These are phyloP conservation scores for Teratosphaeria gauchensis DNA, from an alignment of 2,329 filamentous ascomycete genomes.

Conservation along the genomic window DNA sequence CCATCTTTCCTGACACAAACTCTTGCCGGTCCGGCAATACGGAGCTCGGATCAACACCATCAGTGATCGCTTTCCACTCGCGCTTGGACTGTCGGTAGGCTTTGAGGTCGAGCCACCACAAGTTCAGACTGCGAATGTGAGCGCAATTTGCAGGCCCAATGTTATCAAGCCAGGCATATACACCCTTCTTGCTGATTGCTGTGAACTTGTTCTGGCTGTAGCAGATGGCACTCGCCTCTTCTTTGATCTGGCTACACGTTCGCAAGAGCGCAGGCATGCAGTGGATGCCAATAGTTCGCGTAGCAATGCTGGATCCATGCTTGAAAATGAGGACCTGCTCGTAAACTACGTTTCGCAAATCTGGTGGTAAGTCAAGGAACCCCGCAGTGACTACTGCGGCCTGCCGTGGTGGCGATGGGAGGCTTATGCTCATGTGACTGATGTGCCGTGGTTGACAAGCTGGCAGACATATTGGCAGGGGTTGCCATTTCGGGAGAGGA, in stretches of 20 bases:
- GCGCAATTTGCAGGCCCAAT: neutral
- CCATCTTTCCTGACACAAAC: neutral
- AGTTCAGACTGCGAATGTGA: neutral
- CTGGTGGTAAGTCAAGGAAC: neutral
- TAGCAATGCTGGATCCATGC: neutral
- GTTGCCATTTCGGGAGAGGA: neutral
- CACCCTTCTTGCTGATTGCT: neutral
- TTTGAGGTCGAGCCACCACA: neutral
- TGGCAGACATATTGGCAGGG: neutral
- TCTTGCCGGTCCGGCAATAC: too few species aligned
- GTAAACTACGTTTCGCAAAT: neutral
- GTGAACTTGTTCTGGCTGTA: neutral
- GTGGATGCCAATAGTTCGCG: neutral
- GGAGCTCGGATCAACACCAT: neutral
- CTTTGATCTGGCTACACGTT: neutral
- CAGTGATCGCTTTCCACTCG: neutral
- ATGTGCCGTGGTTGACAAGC: neutral
- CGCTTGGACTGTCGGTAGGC: neutral
- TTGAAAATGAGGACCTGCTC: neutral
- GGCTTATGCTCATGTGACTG: neutral
- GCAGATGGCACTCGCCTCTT: neutral
- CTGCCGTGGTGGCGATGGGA: neutral
- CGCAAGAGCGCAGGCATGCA: neutral
- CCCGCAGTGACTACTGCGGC: neutral
- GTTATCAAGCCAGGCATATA: neutral